phyloP scores from a whole-genome alignment of 148 eudicot species.

The Silene conica region DNA sequence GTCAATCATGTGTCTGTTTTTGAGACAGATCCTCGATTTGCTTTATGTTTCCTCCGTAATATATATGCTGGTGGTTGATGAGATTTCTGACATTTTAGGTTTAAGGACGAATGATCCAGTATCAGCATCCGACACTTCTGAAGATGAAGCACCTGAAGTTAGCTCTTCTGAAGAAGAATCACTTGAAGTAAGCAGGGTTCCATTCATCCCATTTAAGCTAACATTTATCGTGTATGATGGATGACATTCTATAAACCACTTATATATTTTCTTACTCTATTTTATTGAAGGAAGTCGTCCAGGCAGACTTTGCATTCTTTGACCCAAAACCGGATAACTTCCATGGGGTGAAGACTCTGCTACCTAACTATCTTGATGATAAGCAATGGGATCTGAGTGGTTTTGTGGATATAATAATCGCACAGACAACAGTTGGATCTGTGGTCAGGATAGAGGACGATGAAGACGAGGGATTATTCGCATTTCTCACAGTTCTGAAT shows the following conservation, averaged over 20 bases:
- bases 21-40: not conserved
- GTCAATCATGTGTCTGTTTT: constrained; percentile 8
- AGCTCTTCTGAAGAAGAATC: constrained; percentile 62
- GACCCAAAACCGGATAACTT: constrained; percentile 91
- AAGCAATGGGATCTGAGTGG: constrained; percentile 83
- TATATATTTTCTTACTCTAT: not conserved
- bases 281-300: constrained; percentile 57
- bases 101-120: constrained; percentile 24
- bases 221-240: not conserved
- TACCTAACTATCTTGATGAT: constrained; percentile 68
- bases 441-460: constrained; percentile 78
- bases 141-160: constrained; percentile 39
- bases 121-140: constrained; percentile 51
- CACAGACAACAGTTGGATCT: constrained; percentile 87
- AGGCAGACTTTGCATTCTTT: constrained; percentile 96
- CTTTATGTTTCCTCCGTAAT: not conserved
- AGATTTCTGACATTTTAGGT: constrained; percentile 5
- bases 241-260: not conserved
- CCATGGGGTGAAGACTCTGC: constrained; percentile 76
- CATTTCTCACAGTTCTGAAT: constrained; percentile 68
- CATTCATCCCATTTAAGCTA: not conserved
- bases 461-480: constrained; percentile 77
- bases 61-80: not conserved
- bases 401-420: constrained; percentile 76
- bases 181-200: constrained; percentile 43